Evolutionary conservation across 257 asterid genomes (phyloP), one percentile per base, ranked within the genome.

Genomic region (Echites panduratus): DNA sequence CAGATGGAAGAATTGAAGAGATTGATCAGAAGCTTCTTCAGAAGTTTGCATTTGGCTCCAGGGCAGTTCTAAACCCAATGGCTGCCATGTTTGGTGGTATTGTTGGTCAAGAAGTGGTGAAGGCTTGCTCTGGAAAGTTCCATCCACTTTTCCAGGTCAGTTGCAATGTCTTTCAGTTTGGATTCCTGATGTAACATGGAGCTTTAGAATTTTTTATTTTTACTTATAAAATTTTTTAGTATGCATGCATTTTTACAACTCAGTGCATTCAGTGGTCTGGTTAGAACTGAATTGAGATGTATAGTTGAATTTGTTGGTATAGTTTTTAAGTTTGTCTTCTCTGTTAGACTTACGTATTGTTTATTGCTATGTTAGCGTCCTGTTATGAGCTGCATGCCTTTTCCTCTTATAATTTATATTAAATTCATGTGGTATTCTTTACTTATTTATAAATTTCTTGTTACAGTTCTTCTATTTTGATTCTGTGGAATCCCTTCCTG

Each of bases 1-100:
- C 87, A 44, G 89, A 87, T 72, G 90, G 79, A 32, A 90, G 88
- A 66, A 74, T 93, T 82, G 90, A 81, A 27, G 95, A 85, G 77
- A 85, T 90, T 50, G 85, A 90, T 73, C 89, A 87, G 16, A 90
- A 86, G 72, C 93, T 93, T 79, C 75, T 93, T 66, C 85, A 78
- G 66, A 86, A 89, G 61, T 93, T 93, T 75, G 89, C 96, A 73
- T 89, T 83, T 82, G 98, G 98, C 74, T 89, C 97, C 43, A 87
- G 97, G 71, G 98, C 97, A 56, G 96, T 90, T 63, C 85, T 93
- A 73, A 93, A 90, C 77, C 97, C 98, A 59, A 89, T 93, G 98
- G 97, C 98, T 82, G 98, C 97, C 83, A 93, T 93, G 92, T 93
- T 90, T 78, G 98, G 98, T 73, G 98, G 98, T 73, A 84, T 93